Evolutionary conservation across 164 flowering plant genomes (phyloP), one percentile per base, ranked within the genome.

Genomic region (Kingdonia uniflora): DNA sequence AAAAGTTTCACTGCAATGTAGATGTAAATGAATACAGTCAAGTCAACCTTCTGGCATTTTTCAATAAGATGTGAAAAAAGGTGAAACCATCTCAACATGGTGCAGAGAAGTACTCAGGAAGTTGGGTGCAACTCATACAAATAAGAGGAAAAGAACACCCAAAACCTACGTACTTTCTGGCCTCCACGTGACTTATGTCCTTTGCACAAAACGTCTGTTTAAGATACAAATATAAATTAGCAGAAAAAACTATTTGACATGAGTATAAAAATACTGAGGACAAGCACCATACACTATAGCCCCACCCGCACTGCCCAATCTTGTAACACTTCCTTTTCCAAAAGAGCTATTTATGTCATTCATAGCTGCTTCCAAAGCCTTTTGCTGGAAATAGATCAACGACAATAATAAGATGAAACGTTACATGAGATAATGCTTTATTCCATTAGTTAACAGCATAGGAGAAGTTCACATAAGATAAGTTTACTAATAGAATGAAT

Each of bases 291-390:
- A 92, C 99, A 92, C 99, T 13, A 88, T 68, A 56, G 99, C 96
- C 65, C 96, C 99, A 55, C 99, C 99, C 46, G 89, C 89, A 76
- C 99, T 92, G 53, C 99, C 99, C 62, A 92, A 72, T 75, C 99
- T 82, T 26, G 96, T 92, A 42, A 92, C 96, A 57, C 96, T 92
- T 69, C 99, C 99, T 68, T 85, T 92, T 21, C 99, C 99, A 73
- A 88, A 92, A 15, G 99, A 84, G 58, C 54, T 81, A 47, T 92
- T 92, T 65, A 92, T 92, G 68, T 88, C 99, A 63, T 79, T 78
- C 94, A 92, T 92, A 17, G 96, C 99, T 54, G 95, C 95, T 49
- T 92, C 95, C 68, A 88, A 42, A n/a, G 96, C 99, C 65, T 80
- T 92, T 88, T 82, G 87, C 99, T 92, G 81, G 22, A 67, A 58